Conservation (phyloP, 2,329 filamentous ascomycete species). For the Pochonia chlamydosporia region DNA sequence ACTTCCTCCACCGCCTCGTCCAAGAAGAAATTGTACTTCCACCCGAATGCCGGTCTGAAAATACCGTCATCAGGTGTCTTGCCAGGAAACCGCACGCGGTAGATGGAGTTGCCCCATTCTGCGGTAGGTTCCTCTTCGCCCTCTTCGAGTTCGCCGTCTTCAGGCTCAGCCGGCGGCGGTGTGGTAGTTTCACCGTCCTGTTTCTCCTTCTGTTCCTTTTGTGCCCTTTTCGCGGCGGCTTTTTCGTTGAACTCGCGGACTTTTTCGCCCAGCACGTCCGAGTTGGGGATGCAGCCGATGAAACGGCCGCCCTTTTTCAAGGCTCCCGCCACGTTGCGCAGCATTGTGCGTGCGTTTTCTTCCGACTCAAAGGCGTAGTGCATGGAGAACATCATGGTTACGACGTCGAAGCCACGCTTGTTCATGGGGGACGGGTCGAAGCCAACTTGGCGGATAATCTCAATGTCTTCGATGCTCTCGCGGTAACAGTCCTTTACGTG, state of each 20-base stretch:
- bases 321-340: slow-evolving; percentile 83
- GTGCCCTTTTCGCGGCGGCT: slow-evolving; percentile 32
- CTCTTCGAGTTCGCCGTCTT: slow-evolving; percentile 50
- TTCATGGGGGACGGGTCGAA: slow-evolving; percentile 72
- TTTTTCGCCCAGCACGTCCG: slow-evolving; percentile 74
- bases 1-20: slow-evolving; percentile 94
- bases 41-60: slow-evolving; percentile 91
- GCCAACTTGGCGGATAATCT: slow-evolving; percentile 78
- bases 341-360: slow-evolving; percentile 82
- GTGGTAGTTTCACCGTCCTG: slow-evolving; percentile 13
- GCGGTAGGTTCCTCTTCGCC: slow-evolving; percentile 59
- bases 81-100: slow-evolving; percentile 81
- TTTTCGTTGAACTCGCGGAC: slow-evolving; percentile 71
- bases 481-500: slow-evolving; percentile 89
- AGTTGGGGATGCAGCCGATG: slow-evolving; percentile 95
- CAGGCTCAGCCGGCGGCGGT: slow-evolving; percentile 21
- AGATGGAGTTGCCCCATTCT: slow-evolving; percentile 91
- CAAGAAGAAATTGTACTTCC: slow-evolving; percentile 97
- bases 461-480: slow-evolving; percentile 73
- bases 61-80: slow-evolving; percentile 78
- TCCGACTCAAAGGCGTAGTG: slow-evolving; percentile 97
- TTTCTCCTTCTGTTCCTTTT: slow-evolving; percentile 31
- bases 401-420: slow-evolving; percentile 85
- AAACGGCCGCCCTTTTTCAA: slow-evolving; percentile 93
- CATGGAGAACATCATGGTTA: slow-evolving; percentile 99